Evolutionary conservation across 2,329 filamentous ascomycete species (phyloP).

Genomic region (Aspergillus uvarum): DNA sequence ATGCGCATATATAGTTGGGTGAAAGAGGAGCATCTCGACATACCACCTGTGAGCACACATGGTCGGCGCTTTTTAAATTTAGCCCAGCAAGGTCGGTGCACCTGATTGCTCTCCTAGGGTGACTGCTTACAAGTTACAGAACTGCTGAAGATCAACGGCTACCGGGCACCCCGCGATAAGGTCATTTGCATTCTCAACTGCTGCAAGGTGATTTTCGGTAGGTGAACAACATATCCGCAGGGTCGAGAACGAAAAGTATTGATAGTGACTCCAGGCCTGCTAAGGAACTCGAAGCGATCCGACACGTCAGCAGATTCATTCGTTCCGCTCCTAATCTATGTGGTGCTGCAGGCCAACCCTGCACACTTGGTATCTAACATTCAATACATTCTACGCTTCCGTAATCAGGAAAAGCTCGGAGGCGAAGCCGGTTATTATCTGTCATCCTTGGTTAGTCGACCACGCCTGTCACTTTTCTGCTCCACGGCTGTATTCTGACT

Average conservation of each 20-base stretch:
- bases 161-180: conserved; percentile 95
- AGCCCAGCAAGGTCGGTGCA: conserved; percentile 72
- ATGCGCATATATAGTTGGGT: conserved; percentile 97
- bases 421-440: conserved; percentile 99
- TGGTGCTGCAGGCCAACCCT: conserved; percentile 89
- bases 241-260: not conserved
- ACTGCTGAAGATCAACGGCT: conserved; percentile 91
- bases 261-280: conserved; percentile 54
- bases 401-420: conserved; percentile 93
- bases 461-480: not conserved
- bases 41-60: conserved; percentile 78
- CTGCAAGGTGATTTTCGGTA: conserved; percentile 98
- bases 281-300: conserved; percentile 80
- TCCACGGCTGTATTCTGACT: not conserved
- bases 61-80: conserved; percentile 83
- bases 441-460: conserved; percentile 71
- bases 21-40: conserved; percentile 88
- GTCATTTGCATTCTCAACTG: conserved; percentile 98
- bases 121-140: conserved; percentile 56
- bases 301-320: conserved; percentile 97
- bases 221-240: conserved; percentile 22
- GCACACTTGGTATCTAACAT: conserved; percentile 96
- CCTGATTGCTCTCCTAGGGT: not conserved
- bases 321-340: conserved; percentile 91
- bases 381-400: conserved; percentile 94